These are phyloP conservation scores for Ammopiptanthus mongolicus DNA, from an alignment of 306 rosid genomes.

Conservation along the genomic window DNA sequence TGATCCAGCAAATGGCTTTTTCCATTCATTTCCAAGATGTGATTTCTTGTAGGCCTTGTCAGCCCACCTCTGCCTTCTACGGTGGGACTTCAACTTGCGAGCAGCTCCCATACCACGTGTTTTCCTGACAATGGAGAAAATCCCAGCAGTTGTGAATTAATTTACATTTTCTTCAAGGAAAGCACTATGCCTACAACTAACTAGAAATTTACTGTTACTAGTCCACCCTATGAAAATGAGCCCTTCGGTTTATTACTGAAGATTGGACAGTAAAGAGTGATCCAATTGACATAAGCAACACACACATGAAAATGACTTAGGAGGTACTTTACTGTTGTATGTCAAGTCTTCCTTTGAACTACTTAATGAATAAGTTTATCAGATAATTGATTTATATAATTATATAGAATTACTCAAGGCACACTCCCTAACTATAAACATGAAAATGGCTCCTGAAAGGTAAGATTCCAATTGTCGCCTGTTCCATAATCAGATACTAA, in stretches of 20 bases:
- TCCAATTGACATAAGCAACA: neutral
- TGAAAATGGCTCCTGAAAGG: neutral
- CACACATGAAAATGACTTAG: neutral
- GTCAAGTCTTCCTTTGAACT: neutral
- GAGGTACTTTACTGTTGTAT: neutral
- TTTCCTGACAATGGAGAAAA: conserved; percentile 32
- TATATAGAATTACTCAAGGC: neutral
- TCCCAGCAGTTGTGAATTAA: neutral
- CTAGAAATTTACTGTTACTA: neutral
- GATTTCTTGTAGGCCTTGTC: conserved; percentile 65
- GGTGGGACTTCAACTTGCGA: conserved; percentile 66
- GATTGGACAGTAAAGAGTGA: neutral
- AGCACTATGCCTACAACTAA: neutral
- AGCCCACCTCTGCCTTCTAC: conserved; percentile 66
- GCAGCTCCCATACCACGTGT: conserved; percentile 69
- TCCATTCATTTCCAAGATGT: conserved; percentile 65
- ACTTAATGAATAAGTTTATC: neutral
- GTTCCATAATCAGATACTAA: neutral
- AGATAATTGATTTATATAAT: neutral
- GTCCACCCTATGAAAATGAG: neutral
- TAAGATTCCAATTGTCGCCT: neutral
- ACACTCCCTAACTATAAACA: neutral
- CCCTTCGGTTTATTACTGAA: neutral
- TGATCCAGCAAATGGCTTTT: conserved; percentile 65
- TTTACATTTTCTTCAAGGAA: neutral